phyloP scores from a whole-genome alignment of 768 basidiomycete genomes.

The Calocera cornea region DNA sequence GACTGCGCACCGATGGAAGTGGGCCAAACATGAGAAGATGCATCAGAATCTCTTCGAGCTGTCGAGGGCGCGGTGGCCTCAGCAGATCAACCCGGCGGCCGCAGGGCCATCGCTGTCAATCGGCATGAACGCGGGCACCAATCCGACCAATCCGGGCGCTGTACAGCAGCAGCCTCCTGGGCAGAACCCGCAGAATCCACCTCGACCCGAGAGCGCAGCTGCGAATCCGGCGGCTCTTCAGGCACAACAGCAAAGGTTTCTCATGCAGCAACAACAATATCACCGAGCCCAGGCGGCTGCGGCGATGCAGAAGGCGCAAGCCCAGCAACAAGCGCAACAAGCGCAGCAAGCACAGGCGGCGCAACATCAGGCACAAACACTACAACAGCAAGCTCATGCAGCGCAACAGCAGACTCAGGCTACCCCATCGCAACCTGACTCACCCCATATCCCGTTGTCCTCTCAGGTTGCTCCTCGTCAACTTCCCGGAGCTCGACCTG shows the following conservation, averaged over 20 bases:
- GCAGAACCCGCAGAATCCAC: background rate
- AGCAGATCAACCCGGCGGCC: background rate
- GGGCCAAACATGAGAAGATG: background rate
- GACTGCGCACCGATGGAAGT: background rate
- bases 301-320: background rate
- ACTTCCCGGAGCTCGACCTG: background rate
- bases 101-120: background rate
- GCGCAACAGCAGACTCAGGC: background rate
- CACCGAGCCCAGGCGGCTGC: background rate
- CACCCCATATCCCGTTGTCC: background rate
- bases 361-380: background rate
- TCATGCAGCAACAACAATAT: background rate
- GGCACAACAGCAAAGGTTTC: background rate
- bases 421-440: background rate
- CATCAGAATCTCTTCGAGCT: slow-evolving; percentile 1
- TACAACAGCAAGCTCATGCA: background rate
- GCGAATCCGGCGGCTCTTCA: background rate
- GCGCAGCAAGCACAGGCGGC: background rate
- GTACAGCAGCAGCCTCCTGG: background rate
- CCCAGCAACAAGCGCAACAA: background rate
- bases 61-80: background rate
- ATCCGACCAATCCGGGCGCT: background rate
- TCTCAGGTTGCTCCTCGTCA: background rate
- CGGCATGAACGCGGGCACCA: background rate
- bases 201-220: background rate